A percentile compares a stretch with the other conserved stretches of the same genome.
These are phyloP conservation scores for Aureobasidium leucospermi DNA, from an alignment of 2,329 filamentous ascomycete genomes.

Conservation along the genomic window DNA sequence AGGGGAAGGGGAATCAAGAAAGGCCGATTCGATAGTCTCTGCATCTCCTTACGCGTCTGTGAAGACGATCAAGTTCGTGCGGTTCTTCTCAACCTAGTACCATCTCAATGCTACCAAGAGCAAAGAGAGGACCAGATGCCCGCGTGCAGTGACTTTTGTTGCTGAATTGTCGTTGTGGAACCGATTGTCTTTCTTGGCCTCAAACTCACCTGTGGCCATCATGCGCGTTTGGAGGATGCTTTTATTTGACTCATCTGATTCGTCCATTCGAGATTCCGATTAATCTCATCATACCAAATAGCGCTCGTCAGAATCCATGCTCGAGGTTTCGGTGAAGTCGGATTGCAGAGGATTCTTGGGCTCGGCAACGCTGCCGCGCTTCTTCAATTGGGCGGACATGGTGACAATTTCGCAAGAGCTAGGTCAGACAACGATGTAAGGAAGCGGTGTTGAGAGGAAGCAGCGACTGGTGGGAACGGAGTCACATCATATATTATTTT, in stretches of 20 bases:
- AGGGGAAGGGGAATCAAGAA: slow-evolving; percentile 15
- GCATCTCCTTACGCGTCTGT: slow-evolving; percentile 35
- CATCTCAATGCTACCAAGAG: slow-evolving; percentile 17
- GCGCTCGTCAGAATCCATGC: slow-evolving; percentile 29
- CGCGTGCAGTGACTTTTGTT: slow-evolving; percentile 30
- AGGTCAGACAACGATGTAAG: not conserved
- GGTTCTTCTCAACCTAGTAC: slow-evolving; percentile 31
- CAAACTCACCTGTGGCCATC: slow-evolving; percentile 24
- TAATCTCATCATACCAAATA: slow-evolving; percentile 27
- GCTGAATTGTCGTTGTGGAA: slow-evolving; percentile 4
- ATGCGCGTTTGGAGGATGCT: slow-evolving; percentile 15
- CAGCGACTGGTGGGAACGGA: slow-evolving; percentile 7
- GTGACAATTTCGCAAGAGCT: not conserved
- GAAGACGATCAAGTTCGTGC: slow-evolving; percentile 33
- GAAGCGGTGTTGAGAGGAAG: not conserved
- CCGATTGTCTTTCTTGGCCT: slow-evolving; percentile 12
- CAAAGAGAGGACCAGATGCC: slow-evolving; percentile 22
- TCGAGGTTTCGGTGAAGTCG: slow-evolving; percentile 26
- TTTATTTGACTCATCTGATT: slow-evolving; percentile 14
- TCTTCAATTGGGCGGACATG: slow-evolving; percentile 7
- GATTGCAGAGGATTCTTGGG: slow-evolving; percentile 28
- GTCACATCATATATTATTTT: slow-evolving; percentile 12
- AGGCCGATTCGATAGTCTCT: slow-evolving; percentile 25
- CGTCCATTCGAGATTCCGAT: slow-evolving; percentile 19
- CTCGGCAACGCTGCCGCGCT: slow-evolving; percentile 16